phyloP scores from a whole-genome alignment of 306 rosid genomes.

The Vicia faba region DNA sequence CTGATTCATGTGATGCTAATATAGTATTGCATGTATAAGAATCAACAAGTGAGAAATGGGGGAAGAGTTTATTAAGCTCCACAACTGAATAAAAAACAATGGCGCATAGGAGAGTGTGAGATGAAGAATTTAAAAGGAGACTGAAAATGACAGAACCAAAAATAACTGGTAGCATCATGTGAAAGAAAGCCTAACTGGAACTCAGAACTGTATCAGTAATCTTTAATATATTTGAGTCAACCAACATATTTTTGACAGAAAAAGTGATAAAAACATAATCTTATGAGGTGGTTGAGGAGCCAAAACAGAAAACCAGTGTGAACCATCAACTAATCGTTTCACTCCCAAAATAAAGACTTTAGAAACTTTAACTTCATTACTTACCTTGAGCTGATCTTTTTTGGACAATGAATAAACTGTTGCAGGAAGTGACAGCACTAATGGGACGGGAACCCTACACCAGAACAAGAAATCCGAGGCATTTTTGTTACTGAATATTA shows the following conservation, averaged over 20 bases:
- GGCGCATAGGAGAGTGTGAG: not conserved
- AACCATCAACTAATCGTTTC: conserved; percentile 17
- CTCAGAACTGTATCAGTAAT: not conserved
- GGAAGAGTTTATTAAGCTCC: conserved; percentile 9
- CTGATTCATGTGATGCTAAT: conserved; percentile 10
- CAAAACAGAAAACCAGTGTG: too few relatives aligned
- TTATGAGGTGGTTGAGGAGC: too few relatives aligned
- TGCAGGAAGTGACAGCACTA: conserved; percentile 81
- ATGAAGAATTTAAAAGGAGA: conserved; percentile 2
- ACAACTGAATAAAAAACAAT: not conserved
- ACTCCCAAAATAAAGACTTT: conserved; percentile 11
- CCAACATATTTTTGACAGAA: not conserved
- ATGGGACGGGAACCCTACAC: conserved; percentile 74
- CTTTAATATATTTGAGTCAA: conserved; percentile 3
- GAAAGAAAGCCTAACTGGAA: not conserved
- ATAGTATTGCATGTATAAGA: conserved; percentile 23
- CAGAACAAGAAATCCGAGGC: conserved; percentile 34
- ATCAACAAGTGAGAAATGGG: conserved; percentile 18
- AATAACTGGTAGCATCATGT: not conserved
- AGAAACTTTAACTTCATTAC: conserved; percentile 28
- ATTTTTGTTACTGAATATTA: conserved; percentile 10
- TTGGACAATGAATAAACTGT: conserved; percentile 80
- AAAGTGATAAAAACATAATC: not conserved
- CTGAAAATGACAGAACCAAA: not conserved
- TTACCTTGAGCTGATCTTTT: conserved; percentile 82